A percentile compares a stretch with the other conserved stretches of the same genome.
Evolutionary conservation across 2,329 filamentous ascomycete genomes (phyloP).

Genomic region (Fusarium mundagurra): DNA sequence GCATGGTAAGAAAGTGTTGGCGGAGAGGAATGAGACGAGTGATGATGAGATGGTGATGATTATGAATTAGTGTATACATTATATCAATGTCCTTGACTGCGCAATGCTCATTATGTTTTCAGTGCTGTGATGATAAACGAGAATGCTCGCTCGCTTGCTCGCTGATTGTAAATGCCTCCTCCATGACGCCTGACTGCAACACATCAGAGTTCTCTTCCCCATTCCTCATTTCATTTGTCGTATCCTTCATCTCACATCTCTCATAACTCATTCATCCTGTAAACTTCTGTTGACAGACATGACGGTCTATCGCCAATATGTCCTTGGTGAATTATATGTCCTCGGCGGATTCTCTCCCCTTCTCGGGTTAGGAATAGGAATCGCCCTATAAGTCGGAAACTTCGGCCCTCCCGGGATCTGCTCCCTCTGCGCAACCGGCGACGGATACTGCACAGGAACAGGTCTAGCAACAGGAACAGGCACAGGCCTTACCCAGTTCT

Average conservation of each 20-base stretch:
- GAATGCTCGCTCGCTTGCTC: constrained; percentile 4
- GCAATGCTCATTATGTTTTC: background rate
- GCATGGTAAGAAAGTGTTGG: background rate
- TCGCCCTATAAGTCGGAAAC: constrained; percentile 47
- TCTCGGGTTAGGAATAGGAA: constrained; percentile 48
- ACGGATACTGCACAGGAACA: constrained; percentile 24
- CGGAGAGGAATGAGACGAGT: too few relatives aligned
- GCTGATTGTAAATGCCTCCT: background rate
- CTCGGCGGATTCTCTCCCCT: constrained; percentile 17
- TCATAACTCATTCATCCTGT: background rate
- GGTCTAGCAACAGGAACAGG: constrained; percentile 5
- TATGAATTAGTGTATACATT: constrained; percentile 8
- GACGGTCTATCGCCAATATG: background rate
- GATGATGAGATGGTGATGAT: constrained; percentile 13
- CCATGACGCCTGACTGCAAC: background rate
- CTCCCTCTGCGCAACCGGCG: constrained; percentile 35
- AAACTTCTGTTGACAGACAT: background rate
- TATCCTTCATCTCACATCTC: background rate
- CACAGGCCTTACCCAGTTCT: constrained; percentile 21
- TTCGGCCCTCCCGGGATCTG: constrained; percentile 47
- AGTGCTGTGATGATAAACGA: background rate
- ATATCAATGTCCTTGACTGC: background rate
- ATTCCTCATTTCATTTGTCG: background rate
- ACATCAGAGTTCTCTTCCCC: background rate
- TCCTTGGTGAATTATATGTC: constrained; percentile 14